Evolutionary conservation across 2,329 filamentous ascomycete species (phyloP), one percentile per base, ranked within the genome.

Genomic region (Pseudogymnoascus sp.): DNA sequence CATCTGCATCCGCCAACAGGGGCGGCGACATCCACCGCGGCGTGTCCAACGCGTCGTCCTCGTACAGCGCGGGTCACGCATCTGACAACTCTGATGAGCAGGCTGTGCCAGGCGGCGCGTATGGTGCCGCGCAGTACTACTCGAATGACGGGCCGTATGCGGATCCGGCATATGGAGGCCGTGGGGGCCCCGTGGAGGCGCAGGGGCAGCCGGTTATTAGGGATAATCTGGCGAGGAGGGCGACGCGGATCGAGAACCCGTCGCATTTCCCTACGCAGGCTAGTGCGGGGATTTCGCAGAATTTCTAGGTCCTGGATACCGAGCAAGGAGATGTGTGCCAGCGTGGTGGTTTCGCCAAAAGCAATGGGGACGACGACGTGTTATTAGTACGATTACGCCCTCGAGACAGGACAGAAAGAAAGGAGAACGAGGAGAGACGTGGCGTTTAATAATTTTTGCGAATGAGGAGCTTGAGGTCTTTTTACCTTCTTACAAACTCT

Each of bases 261-360:
- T 85, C 90, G 50, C 90, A 94, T 66, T 95, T 90, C 71, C 92
- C 93, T 10, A 91, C 95, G 73, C 92, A 96, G 78, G 86, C 84
- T 35, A 96, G 90, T 70, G 91, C 91, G 40, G 94, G 94, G 64
- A 97, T 99, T 71, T 90, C 94, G 33, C 94, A 97, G 77, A 99
- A 99, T 76, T 99, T 99, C 71, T 97, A 84, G 3, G 28, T 40
- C n/a, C 6, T 10, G 37, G 37, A 16, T 40, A 4, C 6, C 31
- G 31, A 33, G 2, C 6, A 10, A 7, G 7, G 31, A 10, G 28
- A 11, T 33, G 31, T 33, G 31, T 33, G 10, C 31, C 10, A 31
- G 28, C 28, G 28, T 10, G 28, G 8, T 10, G 28, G 8, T 31
- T 31, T 31, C 28, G 7, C 28, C 31, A 40, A 40, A 40, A 40